Percentiles rank a stretch among this genome's conserved stretches.
phyloP scores from a whole-genome alignment of 2,329 filamentous ascomycete genomes.

The Colletotrichum sp. region DNA sequence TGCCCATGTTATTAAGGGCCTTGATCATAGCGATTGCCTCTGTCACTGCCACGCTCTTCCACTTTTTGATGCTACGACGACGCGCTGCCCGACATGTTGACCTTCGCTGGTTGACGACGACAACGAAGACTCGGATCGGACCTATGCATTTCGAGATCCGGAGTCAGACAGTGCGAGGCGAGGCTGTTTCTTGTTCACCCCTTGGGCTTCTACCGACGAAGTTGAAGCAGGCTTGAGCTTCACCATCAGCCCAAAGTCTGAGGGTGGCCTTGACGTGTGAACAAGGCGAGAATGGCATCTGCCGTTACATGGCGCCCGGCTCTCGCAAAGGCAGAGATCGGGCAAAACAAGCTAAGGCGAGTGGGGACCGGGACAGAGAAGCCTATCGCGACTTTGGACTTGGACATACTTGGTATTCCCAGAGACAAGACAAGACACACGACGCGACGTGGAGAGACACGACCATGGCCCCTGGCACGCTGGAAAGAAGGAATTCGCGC shows the following conservation, averaged over 20 bases:
- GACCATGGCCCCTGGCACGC: neutral
- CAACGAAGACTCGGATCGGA: neutral
- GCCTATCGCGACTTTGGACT: neutral
- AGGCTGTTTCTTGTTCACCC: neutral
- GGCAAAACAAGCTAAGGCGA: constrained; percentile 17
- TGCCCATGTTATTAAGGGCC: neutral
- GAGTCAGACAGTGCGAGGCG: neutral
- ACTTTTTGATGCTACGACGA: neutral
- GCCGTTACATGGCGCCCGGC: neutral
- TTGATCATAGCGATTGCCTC: neutral
- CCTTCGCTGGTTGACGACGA: neutral
- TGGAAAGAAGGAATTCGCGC: neutral
- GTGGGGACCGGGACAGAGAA: constrained; percentile 6
- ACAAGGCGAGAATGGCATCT: neutral
- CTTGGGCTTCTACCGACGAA: neutral
- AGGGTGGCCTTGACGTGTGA: neutral
- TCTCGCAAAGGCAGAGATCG: constrained; percentile 13
- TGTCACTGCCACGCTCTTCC: neutral
- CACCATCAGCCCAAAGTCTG: neutral
- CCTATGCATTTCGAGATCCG: neutral
- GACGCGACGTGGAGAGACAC: neutral
- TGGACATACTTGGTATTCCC: neutral
- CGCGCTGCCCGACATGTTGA: neutral
- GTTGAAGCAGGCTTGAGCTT: neutral
- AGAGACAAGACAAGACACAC: neutral